Percentiles rank a stretch among this genome's conserved stretches.
Conservation (phyloP, 2,329 filamentous ascomycete genomes). For the Ampelomyces quisqualis region DNA sequence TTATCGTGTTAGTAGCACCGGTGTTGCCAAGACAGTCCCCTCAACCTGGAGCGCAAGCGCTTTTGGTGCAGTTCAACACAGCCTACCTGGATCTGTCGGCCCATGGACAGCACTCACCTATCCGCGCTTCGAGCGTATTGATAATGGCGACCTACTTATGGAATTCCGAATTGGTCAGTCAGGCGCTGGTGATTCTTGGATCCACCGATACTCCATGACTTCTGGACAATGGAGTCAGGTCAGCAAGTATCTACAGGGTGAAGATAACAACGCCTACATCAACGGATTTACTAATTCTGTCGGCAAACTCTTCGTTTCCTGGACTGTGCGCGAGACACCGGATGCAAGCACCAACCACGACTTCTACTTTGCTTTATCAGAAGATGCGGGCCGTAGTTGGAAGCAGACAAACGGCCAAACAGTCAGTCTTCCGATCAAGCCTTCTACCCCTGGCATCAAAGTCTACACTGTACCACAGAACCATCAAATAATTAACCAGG, state of each 20-base stretch:
- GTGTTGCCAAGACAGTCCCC: slow-evolving; percentile 35
- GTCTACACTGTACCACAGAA: slow-evolving; percentile 51
- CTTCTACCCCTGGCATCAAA: slow-evolving; percentile 46
- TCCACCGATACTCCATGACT: slow-evolving; percentile 48
- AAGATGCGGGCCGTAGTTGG: slow-evolving; percentile 50
- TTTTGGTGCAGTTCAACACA: slow-evolving; percentile 33
- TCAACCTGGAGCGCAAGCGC: slow-evolving; percentile 29
- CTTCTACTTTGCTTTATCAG: slow-evolving; percentile 53
- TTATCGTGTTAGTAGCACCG: slow-evolving; percentile 35
- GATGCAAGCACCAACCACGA: slow-evolving; percentile 52
- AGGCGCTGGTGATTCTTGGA: slow-evolving; percentile 53
- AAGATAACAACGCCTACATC: slow-evolving; percentile 55
- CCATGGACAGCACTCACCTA: slow-evolving; percentile 50
- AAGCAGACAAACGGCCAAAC: slow-evolving; percentile 42
- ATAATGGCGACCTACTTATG: slow-evolving; percentile 47
- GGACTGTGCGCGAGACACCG: slow-evolving; percentile 55
- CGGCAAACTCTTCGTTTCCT: slow-evolving; percentile 48
- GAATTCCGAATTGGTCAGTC: slow-evolving; percentile 55
- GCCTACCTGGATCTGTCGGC: slow-evolving; percentile 32
- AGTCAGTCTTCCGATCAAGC: slow-evolving; percentile 47
- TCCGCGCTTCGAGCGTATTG: slow-evolving; percentile 50
- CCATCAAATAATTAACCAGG: slow-evolving; percentile 54
- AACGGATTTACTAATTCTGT: slow-evolving; percentile 49
- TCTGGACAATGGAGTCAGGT: slow-evolving; percentile 44
- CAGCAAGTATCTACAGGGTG: slow-evolving; percentile 49